These are phyloP conservation scores for Circinella minor DNA, from an alignment of 371 early-diverging fungal species.

Conservation along the genomic window DNA sequence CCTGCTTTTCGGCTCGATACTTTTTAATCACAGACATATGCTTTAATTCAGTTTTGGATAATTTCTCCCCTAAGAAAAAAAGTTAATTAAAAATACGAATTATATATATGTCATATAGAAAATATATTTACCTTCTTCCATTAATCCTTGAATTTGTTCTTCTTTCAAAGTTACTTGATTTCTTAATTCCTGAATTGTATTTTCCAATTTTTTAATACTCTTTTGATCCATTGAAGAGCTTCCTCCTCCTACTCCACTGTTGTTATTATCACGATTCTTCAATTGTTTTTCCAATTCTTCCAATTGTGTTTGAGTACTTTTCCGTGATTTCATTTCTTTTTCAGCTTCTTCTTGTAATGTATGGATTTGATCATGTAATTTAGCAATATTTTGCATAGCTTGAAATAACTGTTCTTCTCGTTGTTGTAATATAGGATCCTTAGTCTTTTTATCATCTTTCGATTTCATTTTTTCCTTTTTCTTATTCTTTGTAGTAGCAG, in stretches of 20 bases:
- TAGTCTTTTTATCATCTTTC: not conserved
- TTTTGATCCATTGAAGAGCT: constrained; percentile 14
- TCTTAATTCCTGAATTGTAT: constrained; percentile 53
- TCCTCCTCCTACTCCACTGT: too few relatives aligned
- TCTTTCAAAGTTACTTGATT: constrained; percentile 62
- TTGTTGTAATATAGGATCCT: constrained; percentile 51
- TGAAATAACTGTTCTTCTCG: constrained; percentile 68
- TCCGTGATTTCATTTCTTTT: constrained; percentile 21
- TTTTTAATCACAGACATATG: constrained; percentile 75
- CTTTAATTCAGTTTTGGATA: constrained; percentile 82
- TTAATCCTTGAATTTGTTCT: constrained; percentile 63
- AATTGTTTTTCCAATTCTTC: constrained; percentile 14
- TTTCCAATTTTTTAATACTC: constrained; percentile 39
- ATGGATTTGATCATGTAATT: constrained; percentile 64
- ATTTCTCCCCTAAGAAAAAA: constrained; percentile 64
- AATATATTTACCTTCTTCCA: constrained; percentile 62
- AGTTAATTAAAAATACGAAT: not conserved
- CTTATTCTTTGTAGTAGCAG: too few relatives aligned
- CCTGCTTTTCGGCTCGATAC: constrained; percentile 67
- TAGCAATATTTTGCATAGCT: constrained; percentile 67
- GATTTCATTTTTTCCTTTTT: too few relatives aligned
- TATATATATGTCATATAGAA: too few relatives aligned
- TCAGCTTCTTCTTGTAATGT: constrained; percentile 44
- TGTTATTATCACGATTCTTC: too few relatives aligned
- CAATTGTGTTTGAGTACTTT: constrained; percentile 9